Evolutionary conservation across 768 basidiomycete species (phyloP), one percentile per base, ranked within the genome.

Genomic region (Phallus indusiatus): DNA sequence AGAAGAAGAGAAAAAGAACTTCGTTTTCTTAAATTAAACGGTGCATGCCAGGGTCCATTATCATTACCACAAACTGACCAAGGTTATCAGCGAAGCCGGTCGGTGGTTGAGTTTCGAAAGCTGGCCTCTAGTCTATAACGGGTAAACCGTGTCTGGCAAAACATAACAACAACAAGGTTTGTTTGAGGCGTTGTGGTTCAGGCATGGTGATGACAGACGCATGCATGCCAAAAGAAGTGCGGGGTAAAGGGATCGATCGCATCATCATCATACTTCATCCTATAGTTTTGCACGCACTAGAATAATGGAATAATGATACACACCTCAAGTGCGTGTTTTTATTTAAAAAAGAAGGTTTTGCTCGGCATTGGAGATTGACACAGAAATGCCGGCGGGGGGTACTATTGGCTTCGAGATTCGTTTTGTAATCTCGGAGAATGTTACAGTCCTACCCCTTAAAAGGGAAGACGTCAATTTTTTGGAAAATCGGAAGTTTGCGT

Each of bases 161-260:
- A 3, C 4, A 28, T 3, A 28, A 28, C 2, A 28, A 28, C 28
- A 42, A 42, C 14, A 42, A 37, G n/a, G 42, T 14, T 11, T 2
- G 12, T n/a, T 42, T 42, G 42, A 42, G n/a, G n/a, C 42, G n/a
- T 42, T n/a, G 2, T 42, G n/a, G 42, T 42, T 42, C 14, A 42
- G n/a, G 42, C 42, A 42, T 42, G 42, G 42, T 42, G 42, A 42
- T 42, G 42, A 42, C n/a, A 42, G 42, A 42, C 9, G 42, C 42
- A n/a, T n/a, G n/a, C n/a, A n/a, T n/a, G n/a, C n/a, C n/a, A 42
- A 52, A 48, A 59, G 57, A 59, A 50, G 57, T 59, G 57, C 57
- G 57, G 57, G 57, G 57, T 59, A 51, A 22, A 16, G 21, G 47
- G 56, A 59, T 53, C 57, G 57, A 59, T 59, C 57, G 16, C 50